Base-by-base conservation (phyloP, 1,284 basidiomycete species). In the Anthracocystis panici-leucophaei region DNA sequence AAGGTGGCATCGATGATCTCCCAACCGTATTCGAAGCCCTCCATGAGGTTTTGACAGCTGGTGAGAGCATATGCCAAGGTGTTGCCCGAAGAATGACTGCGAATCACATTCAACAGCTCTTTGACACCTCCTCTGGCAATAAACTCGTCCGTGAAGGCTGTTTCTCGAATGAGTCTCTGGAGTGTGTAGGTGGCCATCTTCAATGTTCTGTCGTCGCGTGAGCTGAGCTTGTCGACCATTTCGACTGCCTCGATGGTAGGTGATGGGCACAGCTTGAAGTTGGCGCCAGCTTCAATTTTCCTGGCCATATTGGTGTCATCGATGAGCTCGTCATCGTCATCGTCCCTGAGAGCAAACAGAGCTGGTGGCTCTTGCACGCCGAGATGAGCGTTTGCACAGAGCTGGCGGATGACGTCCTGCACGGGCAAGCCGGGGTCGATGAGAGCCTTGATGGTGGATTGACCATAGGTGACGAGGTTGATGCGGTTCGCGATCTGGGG, bases 121-220 rank as follows among this genome's bases (percentile, higher is more conserved):
- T 60, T 61, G 35, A 82, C 65, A 1, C 95, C 95, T 72, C 91
- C 89, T 38, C 91, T 89, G 53, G 89, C 89, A 29, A 97, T 87
- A 83, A 97, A 98, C 82, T 93, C 93, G 54, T 89, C 89, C 0
- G 91, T 90, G 79, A 97, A 99, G 79, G 92, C 91, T 69, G 92
- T 91, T 87, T 97, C 96, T 90, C 95, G 85, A 79, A 96, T 93
- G 80, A 91, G 91, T 82, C 92, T 93, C 81, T 94, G 92, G 54
- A 97, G 87, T 8, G 92, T 92, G 78, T 92, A 93, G 3, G 93
- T 86, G 0, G 92, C 90, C 75, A 92, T 86, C 74, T 89, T 90
- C 52, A 92, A 84, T 4, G 65, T 65, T 78, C 88, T 90, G 51
- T 91, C 90, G 72, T 92, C 91, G 49, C 88, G 86, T 49, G 88